Evolutionary conservation across 140 eudicot species (phyloP).

Genomic region (Cichorium intybus): DNA sequence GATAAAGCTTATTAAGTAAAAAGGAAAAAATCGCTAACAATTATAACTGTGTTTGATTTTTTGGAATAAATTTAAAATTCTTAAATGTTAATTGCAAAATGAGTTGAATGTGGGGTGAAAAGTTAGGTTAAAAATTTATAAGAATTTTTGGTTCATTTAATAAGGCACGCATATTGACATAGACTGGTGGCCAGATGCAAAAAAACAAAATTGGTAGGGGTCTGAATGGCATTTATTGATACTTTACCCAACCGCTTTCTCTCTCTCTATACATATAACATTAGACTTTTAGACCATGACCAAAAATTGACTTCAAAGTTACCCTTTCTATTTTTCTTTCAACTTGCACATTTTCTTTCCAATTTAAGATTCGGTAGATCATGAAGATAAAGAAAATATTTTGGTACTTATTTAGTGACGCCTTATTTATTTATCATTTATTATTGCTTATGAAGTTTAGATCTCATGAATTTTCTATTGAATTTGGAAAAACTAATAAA

Average conservation of each 20-base stretch:
- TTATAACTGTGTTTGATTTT: not conserved
- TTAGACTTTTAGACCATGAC: slow-evolving; percentile 5
- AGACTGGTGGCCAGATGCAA: slow-evolving; percentile 31
- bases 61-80: not conserved
- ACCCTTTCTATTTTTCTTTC: slow-evolving; percentile 18
- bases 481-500: not conserved
- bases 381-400: not conserved
- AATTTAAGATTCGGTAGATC: slow-evolving; percentile 11
- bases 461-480: not conserved
- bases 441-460: not conserved
- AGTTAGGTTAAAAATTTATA: slow-evolving; percentile 27
- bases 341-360: slow-evolving; percentile 12
- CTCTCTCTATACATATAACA: slow-evolving; percentile 8
- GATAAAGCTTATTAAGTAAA: not conserved
- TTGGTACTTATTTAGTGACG: not conserved
- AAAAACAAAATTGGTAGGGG: slow-evolving; percentile 25
- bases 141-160: slow-evolving; percentile 28
- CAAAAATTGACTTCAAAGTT: slow-evolving; percentile 32
- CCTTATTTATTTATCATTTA: too few relatives aligned
- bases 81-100: not conserved
- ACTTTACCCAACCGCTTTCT: slow-evolving; percentile 9
- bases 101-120: slow-evolving; percentile 18
- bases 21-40: not conserved
- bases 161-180: slow-evolving; percentile 35
- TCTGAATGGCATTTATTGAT: slow-evolving; percentile 26